Evolutionary conservation across 2,329 filamentous ascomycete genomes (phyloP).

Genomic region (Teratosphaeria viscida): DNA sequence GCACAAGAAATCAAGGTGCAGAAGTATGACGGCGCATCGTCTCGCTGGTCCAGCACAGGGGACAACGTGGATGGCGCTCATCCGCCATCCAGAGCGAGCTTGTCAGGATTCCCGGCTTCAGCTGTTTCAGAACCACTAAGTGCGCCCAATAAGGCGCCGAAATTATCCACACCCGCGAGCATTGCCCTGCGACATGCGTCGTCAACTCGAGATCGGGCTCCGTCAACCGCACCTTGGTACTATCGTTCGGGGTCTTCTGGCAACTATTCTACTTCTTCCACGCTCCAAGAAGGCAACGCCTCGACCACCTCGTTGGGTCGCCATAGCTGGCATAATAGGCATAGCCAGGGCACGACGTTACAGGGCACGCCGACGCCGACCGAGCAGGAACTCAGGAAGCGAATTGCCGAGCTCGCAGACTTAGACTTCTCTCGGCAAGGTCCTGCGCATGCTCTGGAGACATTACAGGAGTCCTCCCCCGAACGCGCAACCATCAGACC

Average conservation of each 20-base stretch:
- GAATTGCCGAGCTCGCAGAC: slow-evolving; percentile 6
- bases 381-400: slow-evolving; percentile 15
- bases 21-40: slow-evolving; percentile 5
- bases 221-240: slow-evolving; percentile 13
- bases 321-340: slow-evolving; percentile 12
- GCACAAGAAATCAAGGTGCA: slow-evolving; percentile 4
- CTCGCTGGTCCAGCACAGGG: slow-evolving; percentile 9
- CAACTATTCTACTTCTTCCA: slow-evolving; percentile 19
- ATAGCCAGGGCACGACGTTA: slow-evolving; percentile 21
- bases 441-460: slow-evolving; percentile 16
- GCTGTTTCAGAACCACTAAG: slow-evolving; percentile 20
- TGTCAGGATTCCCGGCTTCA: slow-evolving; percentile 12
- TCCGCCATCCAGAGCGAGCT: slow-evolving; percentile 12
- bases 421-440: slow-evolving; percentile 4
- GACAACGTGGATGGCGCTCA: slow-evolving; percentile 15
- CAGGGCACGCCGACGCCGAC: slow-evolving; percentile 19
- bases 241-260: slow-evolving; percentile 18
- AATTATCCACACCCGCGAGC: slow-evolving; percentile 11
- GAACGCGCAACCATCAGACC: slow-evolving; percentile 11
- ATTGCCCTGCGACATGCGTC: slow-evolving; percentile 14
- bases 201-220: slow-evolving; percentile 9
- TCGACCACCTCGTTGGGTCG: slow-evolving; percentile 10
- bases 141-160: slow-evolving; percentile 16
- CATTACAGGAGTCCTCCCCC: slow-evolving; percentile 20
- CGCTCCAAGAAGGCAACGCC: slow-evolving; percentile 14